Conservation (phyloP, 805 yeast species). For the Pichia sporocuriosa region DNA sequence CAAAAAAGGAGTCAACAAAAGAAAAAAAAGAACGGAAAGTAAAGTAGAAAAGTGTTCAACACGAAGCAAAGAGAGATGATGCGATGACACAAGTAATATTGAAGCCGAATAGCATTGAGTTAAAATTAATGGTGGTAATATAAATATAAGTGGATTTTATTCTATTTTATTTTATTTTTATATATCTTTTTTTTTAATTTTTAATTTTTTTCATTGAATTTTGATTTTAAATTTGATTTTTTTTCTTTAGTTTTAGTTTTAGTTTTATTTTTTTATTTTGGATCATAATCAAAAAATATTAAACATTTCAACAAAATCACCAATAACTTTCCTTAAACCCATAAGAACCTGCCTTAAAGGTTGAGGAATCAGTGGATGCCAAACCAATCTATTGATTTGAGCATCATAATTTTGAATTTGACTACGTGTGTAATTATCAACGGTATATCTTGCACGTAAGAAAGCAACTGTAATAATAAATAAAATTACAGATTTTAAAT, state of each 20-base stretch:
- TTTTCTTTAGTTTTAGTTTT: too few species aligned
- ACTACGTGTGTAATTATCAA: slow-evolving; percentile 47
- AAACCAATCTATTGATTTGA: slow-evolving; percentile 33
- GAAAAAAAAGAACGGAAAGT: background rate
- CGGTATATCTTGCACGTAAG: slow-evolving; percentile 53
- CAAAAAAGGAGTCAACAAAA: too few species aligned
- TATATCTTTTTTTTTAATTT: too few species aligned
- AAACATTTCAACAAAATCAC: slow-evolving; percentile 13
- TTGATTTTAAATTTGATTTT: too few species aligned
- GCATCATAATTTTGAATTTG: slow-evolving; percentile 42
- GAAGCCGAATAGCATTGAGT: too few species aligned
- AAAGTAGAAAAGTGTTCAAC: background rate
- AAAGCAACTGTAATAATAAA: slow-evolving; percentile 44
- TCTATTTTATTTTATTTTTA: too few species aligned
- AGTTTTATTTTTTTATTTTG: too few species aligned
- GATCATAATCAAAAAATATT: slow-evolving; percentile 12
- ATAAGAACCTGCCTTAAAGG: slow-evolving; percentile 11
- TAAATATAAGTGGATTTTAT: too few species aligned
- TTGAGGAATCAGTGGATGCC: slow-evolving; percentile 33
- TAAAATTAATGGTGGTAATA: too few species aligned
- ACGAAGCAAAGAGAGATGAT: background rate
- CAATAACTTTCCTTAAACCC: slow-evolving; percentile 8
- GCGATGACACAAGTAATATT: too few species aligned
- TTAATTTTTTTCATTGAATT: too few species aligned
- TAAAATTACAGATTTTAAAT: slow-evolving; percentile 32